These are phyloP conservation scores for Hylodesmum podocarpum DNA, from an alignment of 306 rosid genomes.

Conservation along the genomic window DNA sequence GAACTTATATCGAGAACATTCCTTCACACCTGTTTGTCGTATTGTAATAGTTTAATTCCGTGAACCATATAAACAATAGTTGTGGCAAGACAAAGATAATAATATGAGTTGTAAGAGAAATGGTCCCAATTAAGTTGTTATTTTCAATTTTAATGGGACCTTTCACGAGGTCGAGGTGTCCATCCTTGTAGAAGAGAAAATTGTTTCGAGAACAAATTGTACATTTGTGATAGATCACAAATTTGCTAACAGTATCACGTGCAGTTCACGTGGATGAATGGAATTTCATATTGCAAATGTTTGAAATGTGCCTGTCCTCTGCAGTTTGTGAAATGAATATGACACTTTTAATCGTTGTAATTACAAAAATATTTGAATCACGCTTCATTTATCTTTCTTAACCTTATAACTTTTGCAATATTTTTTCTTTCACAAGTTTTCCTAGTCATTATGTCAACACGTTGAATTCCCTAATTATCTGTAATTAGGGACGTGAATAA, in stretches of 20 bases:
- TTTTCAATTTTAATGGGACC: neutral
- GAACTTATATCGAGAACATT: slow-evolving; percentile 15
- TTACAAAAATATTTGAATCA: too few species aligned
- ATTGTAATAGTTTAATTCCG: neutral
- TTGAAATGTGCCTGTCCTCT: neutral
- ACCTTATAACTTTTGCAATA: too few species aligned
- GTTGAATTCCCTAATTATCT: too few species aligned
- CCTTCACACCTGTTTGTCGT: neutral
- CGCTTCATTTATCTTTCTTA: too few species aligned
- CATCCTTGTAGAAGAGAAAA: neutral
- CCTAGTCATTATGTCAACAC: too few species aligned
- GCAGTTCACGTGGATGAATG: slow-evolving; percentile 23
- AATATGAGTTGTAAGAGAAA: neutral
- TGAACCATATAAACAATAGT: neutral
- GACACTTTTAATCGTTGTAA: too few species aligned
- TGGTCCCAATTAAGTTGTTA: slow-evolving; percentile 23
- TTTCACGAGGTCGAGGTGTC: slow-evolving; percentile 6
- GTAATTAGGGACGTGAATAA: too few species aligned
- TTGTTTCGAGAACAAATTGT: neutral
- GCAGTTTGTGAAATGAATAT: neutral
- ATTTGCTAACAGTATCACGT: slow-evolving; percentile 19
- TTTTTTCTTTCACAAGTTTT: too few species aligned
- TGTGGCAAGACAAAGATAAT: slow-evolving; percentile 1
- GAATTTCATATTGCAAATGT: neutral
- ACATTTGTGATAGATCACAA: neutral